Percentiles rank a stretch among this genome's conserved stretches.
phyloP scores from a whole-genome alignment of 805 yeast species.

The Spathaspora girioi region DNA sequence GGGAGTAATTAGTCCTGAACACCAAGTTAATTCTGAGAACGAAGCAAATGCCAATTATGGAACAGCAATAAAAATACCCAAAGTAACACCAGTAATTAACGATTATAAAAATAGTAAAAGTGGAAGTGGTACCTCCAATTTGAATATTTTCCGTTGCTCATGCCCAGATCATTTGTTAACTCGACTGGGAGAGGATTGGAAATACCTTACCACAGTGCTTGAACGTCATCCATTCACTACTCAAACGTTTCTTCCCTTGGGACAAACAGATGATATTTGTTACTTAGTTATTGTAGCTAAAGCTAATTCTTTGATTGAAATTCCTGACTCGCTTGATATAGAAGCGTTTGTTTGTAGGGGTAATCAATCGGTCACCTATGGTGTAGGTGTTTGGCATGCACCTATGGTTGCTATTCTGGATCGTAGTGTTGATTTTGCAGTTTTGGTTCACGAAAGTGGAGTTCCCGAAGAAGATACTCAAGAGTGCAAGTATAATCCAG shows the following conservation, averaged over 20 bases:
- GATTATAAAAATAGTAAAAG: constrained; percentile 46
- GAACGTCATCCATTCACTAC: constrained; percentile 89
- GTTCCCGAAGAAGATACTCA: constrained; percentile 76
- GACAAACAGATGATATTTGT: constrained; percentile 49
- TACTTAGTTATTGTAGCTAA: constrained; percentile 81
- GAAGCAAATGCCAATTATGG: constrained; percentile 74
- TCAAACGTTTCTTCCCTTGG: constrained; percentile 92
- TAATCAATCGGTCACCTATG: constrained; percentile 87
- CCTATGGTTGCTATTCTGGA: constrained; percentile 87
- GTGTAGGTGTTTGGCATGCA: constrained; percentile 88
- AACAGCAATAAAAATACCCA: constrained; percentile 77
- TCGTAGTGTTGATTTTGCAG: constrained; percentile 69
- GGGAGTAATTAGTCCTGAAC: constrained; percentile 71
- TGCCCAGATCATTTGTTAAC: constrained; percentile 64
- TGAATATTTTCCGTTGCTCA: constrained; percentile 81
- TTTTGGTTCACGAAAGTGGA: constrained; percentile 82
- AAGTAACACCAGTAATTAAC: constrained; percentile 67
- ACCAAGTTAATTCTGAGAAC: constrained; percentile 44
- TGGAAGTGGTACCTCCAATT: constrained; percentile 56
- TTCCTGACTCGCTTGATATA: constrained; percentile 59
- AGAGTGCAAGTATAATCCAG: constrained; percentile 70
- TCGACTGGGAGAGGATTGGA: constrained; percentile 8
- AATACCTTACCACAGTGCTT: constrained; percentile 52
- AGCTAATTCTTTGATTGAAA: constrained; percentile 34
- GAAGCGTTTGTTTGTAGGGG: constrained; percentile 76